Percentiles rank a stretch among this genome's conserved stretches.
These are phyloP conservation scores for Margaritispora aquatica DNA, from an alignment of 495 filamentous ascomycete species.

Conservation along the genomic window DNA sequence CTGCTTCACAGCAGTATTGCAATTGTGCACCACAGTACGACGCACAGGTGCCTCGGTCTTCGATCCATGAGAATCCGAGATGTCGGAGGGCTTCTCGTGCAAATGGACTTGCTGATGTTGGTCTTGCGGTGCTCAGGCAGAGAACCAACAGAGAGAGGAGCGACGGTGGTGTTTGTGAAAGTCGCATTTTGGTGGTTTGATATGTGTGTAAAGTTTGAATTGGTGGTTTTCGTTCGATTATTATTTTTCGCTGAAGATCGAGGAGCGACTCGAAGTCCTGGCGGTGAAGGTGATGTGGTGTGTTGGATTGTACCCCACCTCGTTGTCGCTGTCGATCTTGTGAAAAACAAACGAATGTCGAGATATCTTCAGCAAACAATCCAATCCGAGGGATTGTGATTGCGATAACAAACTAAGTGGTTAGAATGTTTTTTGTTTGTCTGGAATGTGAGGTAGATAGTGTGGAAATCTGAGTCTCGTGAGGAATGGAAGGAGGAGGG, in stretches of 20 bases:
- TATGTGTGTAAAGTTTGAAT: neutral
- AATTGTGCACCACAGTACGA: slow-evolving; percentile 62
- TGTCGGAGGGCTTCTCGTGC: slow-evolving; percentile 9
- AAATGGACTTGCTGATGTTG: slow-evolving; percentile 11
- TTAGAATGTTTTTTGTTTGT: neutral
- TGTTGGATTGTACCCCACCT: neutral
- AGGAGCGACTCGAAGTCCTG: neutral
- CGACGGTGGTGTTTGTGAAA: slow-evolving; percentile 15
- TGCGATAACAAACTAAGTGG: slow-evolving; percentile 2
- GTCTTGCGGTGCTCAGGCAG: neutral
- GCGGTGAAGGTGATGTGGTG: neutral
- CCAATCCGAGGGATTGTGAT: neutral
- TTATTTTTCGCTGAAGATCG: neutral
- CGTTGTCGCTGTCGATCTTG: neutral
- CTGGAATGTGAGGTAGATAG: neutral
- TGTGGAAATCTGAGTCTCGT: neutral
- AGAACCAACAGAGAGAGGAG: slow-evolving; percentile 18
- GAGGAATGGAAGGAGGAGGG: slow-evolving; percentile 12
- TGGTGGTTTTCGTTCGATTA: slow-evolving; percentile 1
- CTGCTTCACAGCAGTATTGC: slow-evolving; percentile 60
- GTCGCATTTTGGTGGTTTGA: slow-evolving; percentile 16
- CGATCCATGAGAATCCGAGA: slow-evolving; percentile 34
- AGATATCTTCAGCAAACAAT: neutral
- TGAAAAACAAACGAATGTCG: slow-evolving; percentile 14
- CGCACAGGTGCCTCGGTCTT: slow-evolving; percentile 41